phyloP scores from a whole-genome alignment of 495 filamentous ascomycete genomes.

The Parachaetomium inaequale region DNA sequence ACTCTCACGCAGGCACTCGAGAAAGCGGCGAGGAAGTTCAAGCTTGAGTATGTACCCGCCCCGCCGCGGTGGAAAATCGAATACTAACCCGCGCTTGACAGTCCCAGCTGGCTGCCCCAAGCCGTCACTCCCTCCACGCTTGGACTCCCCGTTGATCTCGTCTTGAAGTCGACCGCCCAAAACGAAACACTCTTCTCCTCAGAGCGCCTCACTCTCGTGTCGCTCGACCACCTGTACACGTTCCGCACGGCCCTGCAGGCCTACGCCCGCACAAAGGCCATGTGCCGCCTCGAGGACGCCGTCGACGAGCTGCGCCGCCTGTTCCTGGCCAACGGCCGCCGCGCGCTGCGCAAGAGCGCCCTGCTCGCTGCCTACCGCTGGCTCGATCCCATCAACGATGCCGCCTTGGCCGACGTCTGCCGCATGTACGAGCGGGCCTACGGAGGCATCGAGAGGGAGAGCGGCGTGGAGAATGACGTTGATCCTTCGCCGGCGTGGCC shows the following conservation, averaged over 20 bases:
- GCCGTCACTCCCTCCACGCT: slow-evolving; percentile 35
- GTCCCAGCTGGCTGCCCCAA: slow-evolving; percentile 40
- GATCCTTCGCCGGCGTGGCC: slow-evolving; percentile 22
- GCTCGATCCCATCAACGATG: slow-evolving; percentile 50
- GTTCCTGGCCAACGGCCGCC: slow-evolving; percentile 56
- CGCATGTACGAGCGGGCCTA: slow-evolving; percentile 56
- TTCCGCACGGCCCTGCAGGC: slow-evolving; percentile 64
- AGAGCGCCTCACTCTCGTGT: slow-evolving; percentile 64
- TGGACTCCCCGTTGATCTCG: slow-evolving; percentile 49
- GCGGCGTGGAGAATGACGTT: slow-evolving; percentile 27
- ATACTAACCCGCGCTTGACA: slow-evolving; percentile 14
- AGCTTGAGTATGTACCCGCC: slow-evolving; percentile 32
- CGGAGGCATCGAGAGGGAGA: slow-evolving; percentile 36
- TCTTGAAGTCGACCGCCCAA: slow-evolving; percentile 62
- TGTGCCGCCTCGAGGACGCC: slow-evolving; percentile 52
- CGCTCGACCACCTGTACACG: slow-evolving; percentile 68
- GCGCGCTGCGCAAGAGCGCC: slow-evolving; percentile 54
- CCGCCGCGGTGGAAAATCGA: neutral
- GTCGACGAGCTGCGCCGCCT: slow-evolving; percentile 59
- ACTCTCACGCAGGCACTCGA: slow-evolving; percentile 37
- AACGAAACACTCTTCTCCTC: slow-evolving; percentile 67
- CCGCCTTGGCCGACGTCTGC: slow-evolving; percentile 54
- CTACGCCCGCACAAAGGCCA: slow-evolving; percentile 50
- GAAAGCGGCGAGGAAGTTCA: slow-evolving; percentile 46
- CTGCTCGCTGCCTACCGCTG: slow-evolving; percentile 62